These are phyloP conservation scores for Phylloporus sp. DNA, from an alignment of 768 basidiomycete species.

Conservation along the genomic window DNA sequence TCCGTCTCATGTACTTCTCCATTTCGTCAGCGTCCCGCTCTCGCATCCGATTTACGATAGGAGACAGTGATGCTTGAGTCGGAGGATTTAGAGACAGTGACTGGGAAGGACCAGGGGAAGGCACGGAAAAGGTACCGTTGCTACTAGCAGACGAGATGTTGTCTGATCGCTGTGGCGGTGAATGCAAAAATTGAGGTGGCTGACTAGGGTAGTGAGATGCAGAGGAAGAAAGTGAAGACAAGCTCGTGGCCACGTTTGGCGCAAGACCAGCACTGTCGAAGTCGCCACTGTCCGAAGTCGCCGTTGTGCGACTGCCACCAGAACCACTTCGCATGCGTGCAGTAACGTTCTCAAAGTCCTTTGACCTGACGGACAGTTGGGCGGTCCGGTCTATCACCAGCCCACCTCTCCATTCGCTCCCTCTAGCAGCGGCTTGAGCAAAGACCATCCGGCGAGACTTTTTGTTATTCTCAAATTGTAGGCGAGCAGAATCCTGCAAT, in stretches of 20 bases:
- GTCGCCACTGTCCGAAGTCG: slow-evolving; percentile 72
- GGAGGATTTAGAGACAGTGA: slow-evolving; percentile 34
- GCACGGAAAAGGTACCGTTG: slow-evolving; percentile 34
- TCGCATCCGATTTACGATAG: slow-evolving; percentile 74
- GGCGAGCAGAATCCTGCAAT: slow-evolving; percentile 73
- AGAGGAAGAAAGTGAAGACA: slow-evolving; percentile 60
- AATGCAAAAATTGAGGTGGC: slow-evolving; percentile 36
- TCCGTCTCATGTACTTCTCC: slow-evolving; percentile 78
- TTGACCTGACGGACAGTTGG: slow-evolving; percentile 43
- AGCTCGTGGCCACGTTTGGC: slow-evolving; percentile 38
- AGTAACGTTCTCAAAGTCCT: slow-evolving; percentile 34
- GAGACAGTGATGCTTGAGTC: slow-evolving; percentile 54
- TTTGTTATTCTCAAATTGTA: slow-evolving; percentile 76
- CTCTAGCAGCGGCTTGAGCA: slow-evolving; percentile 67
- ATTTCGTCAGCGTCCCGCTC: slow-evolving; percentile 84
- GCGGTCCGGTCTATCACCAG: slow-evolving; percentile 40
- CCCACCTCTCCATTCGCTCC: slow-evolving; percentile 52
- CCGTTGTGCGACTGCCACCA: slow-evolving; percentile 71
- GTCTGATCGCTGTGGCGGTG: slow-evolving; percentile 36
- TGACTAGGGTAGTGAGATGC: slow-evolving; percentile 47
- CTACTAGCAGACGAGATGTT: slow-evolving; percentile 31
- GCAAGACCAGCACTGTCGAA: slow-evolving; percentile 42
- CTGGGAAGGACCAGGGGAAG: slow-evolving; percentile 35
- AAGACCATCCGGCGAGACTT: slow-evolving; percentile 65
- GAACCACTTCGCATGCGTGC: slow-evolving; percentile 75